phyloP scores from a whole-genome alignment of 176 grass and related monocot genomes.

The Aegilops tauschii region DNA sequence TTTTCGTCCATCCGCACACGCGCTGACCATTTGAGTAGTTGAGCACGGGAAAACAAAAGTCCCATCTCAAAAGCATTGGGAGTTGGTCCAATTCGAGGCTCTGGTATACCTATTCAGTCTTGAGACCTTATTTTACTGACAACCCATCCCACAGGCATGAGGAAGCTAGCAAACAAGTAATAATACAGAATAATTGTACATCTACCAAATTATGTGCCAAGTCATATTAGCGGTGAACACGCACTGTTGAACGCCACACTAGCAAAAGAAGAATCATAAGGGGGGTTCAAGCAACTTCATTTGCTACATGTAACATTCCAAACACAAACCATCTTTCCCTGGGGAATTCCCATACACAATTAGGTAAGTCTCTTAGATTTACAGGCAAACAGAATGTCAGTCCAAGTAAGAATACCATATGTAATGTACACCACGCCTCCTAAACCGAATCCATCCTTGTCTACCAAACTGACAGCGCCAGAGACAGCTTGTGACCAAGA shows the following conservation, averaged over 20 bases:
- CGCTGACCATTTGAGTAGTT: too few species aligned
- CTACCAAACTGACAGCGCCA: background rate
- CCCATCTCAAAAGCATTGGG: too few species aligned
- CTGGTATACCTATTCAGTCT: too few species aligned
- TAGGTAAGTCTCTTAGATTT: conserved; percentile 1
- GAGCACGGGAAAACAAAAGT: too few species aligned
- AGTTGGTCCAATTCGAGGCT: too few species aligned
- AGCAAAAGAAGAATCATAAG: background rate
- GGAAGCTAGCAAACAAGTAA: background rate
- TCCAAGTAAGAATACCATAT: conserved; percentile 10
- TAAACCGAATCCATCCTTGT: background rate
- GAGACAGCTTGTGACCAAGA: background rate
- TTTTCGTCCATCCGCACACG: too few species aligned
- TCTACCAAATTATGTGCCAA: too few species aligned
- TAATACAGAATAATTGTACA: too few species aligned
- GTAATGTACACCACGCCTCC: conserved; percentile 33
- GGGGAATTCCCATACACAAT: background rate
- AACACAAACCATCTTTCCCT: background rate
- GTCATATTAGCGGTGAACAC: too few species aligned
- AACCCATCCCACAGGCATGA: too few species aligned
- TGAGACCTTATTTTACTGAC: too few species aligned
- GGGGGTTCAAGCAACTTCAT: background rate
- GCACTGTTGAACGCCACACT: too few species aligned
- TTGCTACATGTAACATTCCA: background rate
- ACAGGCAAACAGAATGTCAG: conserved; percentile 25